Evolutionary conservation across 202 grass and related monocot genomes (phyloP).

Genomic region (Schoenoplectus tabernaemontani): DNA sequence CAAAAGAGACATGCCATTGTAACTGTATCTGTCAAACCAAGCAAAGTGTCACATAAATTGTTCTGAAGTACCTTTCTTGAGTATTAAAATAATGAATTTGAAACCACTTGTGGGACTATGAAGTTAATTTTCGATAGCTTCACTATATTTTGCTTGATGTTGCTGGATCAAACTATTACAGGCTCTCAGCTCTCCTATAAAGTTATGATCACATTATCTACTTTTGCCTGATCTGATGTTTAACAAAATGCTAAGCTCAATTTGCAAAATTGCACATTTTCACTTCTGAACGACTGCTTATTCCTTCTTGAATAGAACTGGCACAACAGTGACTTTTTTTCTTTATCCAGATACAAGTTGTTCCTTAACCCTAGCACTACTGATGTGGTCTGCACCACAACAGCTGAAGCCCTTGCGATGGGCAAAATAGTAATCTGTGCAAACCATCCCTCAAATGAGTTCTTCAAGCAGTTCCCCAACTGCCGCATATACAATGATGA

Average conservation of each 20-base stretch:
- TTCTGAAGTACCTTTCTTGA: background rate
- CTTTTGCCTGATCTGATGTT: background rate
- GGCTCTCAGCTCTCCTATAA: too few relatives aligned
- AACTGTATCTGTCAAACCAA: background rate
- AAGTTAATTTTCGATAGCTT: background rate
- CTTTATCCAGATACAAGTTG: slow-evolving; percentile 62
- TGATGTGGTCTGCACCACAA: slow-evolving; percentile 81
- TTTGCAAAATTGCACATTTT: background rate
- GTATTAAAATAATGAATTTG: background rate
- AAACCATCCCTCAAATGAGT: slow-evolving; percentile 87
- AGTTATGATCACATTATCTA: background rate
- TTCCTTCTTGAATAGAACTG: too few relatives aligned
- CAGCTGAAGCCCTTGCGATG: slow-evolving; percentile 82
- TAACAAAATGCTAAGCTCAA: background rate
- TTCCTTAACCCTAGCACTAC: slow-evolving; percentile 91
- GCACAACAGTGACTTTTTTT: background rate
- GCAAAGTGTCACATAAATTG: background rate
- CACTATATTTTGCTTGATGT: background rate
- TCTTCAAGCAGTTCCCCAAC: slow-evolving; percentile 91
- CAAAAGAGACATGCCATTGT: background rate
- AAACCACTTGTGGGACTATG: background rate
- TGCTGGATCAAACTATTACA: background rate
- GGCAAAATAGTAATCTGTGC: slow-evolving; percentile 87
- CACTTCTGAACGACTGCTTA: background rate
- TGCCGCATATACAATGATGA: slow-evolving; percentile 66